Evolutionary conservation across 2,329 filamentous ascomycete species (phyloP), one percentile per base, ranked within the genome.

Genomic region (Neocatenulostroma microsporum): DNA sequence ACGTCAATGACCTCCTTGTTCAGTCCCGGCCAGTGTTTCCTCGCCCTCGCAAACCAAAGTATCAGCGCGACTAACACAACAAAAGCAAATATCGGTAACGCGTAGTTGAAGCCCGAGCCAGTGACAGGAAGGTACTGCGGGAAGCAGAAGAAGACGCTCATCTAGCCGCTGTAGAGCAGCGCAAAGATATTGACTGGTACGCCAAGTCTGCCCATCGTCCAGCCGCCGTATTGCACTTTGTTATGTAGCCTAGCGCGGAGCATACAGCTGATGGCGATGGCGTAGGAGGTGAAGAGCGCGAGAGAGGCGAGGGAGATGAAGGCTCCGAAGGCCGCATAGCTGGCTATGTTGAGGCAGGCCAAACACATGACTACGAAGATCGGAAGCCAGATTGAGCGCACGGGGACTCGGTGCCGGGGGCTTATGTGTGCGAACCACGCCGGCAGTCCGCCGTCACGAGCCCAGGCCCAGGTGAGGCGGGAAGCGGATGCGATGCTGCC

Each of bases 261-360:
- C 43, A 50, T 50, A 30, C 42, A 44, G 18, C 37, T 30, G 28
- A 54, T 51, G n/a, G 51, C 48, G 23, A 50, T 49, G 19, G 47
- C 39, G 43, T 52, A 54, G 9, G 46, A 47, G 8, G 44, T 36
- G 36, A 48, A 54, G 19, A 53, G 44, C 2, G 44, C 49, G 20
- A 52, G 28, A 1, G 50, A 45, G n/a, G n/a, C n/a, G n/a, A n/a
- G n/a, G n/a, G n/a, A n/a, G n/a, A n/a, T n/a, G n/a, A n/a, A n/a
- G n/a, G n/a, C n/a, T n/a, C n/a, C n/a, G n/a, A n/a, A n/a, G n/a
- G n/a, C n/a, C n/a, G n/a, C 37, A 20, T 32, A 42, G 34, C 36
- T 43, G 14, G 42, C 43, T 10, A 54, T 41, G 21, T 48, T 51
- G 30, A 52, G 28, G 27, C 45, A 36, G 3, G 46, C 41, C 7